Conservation (phyloP, 352 stramenopile species). For the Phytopythium oedochilum region DNA sequence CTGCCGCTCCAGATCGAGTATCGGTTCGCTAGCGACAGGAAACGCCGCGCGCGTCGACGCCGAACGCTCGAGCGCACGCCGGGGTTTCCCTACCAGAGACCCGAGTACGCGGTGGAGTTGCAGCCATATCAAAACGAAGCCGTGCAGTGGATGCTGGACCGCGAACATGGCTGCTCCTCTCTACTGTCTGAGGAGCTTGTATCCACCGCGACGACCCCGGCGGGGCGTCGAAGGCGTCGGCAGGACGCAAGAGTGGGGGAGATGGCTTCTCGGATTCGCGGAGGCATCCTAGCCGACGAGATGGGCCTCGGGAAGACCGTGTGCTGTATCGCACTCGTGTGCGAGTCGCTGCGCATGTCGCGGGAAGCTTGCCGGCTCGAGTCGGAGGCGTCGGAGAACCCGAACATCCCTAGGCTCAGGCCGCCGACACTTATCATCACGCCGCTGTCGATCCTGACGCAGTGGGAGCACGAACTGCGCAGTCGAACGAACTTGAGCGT, state of each 20-base stretch:
- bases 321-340: constrained; percentile 78
- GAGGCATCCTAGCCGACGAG: constrained; percentile 84
- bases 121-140: constrained; percentile 82
- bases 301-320: constrained; percentile 91
- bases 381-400: constrained; percentile 10
- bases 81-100: constrained; percentile 34
- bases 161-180: constrained; percentile 22
- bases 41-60: constrained; percentile 32
- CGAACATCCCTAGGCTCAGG: constrained; percentile 30
- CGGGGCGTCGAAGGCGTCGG: constrained; percentile 15
- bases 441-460: constrained; percentile 78
- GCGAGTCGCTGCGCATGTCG: constrained; percentile 46
- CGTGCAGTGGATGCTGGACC: constrained; percentile 86
- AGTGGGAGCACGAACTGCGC: constrained; percentile 83
- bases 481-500: constrained; percentile 73
- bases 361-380: constrained; percentile 22
- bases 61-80: constrained; percentile 35
- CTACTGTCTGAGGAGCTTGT: background rate
- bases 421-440: constrained; percentile 75
- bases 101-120: constrained; percentile 57
- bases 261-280: constrained; percentile 41
- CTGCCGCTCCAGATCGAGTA: constrained; percentile 59
- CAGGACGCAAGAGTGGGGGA: constrained; percentile 26
- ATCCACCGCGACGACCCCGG: background rate
- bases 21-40: constrained; percentile 45